A percentile compares a stretch with the other conserved stretches of the same genome.
phyloP scores from a whole-genome alignment of 139 green algal genomes.

The Volvox africanus region DNA sequence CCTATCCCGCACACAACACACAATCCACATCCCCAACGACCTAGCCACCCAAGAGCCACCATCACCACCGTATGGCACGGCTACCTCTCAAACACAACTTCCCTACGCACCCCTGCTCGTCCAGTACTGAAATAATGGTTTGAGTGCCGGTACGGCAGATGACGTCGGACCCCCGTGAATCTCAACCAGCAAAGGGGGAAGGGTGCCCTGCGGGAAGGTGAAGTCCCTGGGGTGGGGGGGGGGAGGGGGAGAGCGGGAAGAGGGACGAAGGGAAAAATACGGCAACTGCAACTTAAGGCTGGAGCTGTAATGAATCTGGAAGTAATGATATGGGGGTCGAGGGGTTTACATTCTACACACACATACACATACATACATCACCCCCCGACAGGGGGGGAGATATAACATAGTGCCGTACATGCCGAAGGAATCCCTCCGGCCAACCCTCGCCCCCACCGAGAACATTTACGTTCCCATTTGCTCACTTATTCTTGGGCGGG shows the following conservation, averaged over 20 bases:
- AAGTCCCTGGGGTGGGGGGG: slow-evolving; percentile 30
- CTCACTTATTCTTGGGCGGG: slow-evolving; percentile 47
- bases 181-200: slow-evolving; percentile 75
- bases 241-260: neutral
- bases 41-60: too few species aligned
- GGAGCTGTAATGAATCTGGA: neutral
- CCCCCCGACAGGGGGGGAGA: too few species aligned
- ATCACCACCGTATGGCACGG: too few species aligned
- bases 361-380: too few species aligned
- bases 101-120: slow-evolving; percentile 66
- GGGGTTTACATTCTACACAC: neutral
- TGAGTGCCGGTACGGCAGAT: slow-evolving; percentile 60
- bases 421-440: too few species aligned
- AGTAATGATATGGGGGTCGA: neutral
- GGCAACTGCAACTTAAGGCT: neutral
- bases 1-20: too few species aligned
- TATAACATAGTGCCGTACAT: neutral
- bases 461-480: too few species aligned
- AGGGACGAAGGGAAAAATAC: neutral
- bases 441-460: too few species aligned
- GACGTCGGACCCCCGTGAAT: slow-evolving; percentile 81
- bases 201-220: slow-evolving; percentile 45
- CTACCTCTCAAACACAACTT: too few species aligned
- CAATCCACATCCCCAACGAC: too few species aligned
- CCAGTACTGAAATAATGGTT: slow-evolving; percentile 77